These are phyloP conservation scores for Paraphoma sp. DNA, from an alignment of 2,329 filamentous ascomycete species.

Conservation along the genomic window DNA sequence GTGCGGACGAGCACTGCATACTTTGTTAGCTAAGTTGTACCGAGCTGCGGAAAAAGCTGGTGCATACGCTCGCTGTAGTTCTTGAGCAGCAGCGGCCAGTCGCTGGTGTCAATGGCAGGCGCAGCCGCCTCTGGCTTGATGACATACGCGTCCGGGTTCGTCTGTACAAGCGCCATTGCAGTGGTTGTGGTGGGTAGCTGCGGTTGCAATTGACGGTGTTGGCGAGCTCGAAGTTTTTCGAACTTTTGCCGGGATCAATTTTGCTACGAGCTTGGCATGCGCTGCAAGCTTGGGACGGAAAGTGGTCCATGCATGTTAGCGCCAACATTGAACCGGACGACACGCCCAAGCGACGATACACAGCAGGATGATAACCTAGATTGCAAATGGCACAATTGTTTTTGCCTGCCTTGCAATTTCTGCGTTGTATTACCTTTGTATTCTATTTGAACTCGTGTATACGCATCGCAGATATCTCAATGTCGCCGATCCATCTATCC, in stretches of 20 bases:
- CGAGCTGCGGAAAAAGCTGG: constrained; percentile 40
- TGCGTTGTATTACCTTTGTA: not conserved
- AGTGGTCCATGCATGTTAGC: not conserved
- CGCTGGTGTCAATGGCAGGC: constrained; percentile 81
- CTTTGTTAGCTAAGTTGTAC: constrained; percentile 26
- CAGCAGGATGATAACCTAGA: not conserved
- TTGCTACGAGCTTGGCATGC: constrained; percentile 9
- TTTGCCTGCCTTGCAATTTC: not conserved
- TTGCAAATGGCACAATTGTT: not conserved
- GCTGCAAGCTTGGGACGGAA: not conserved
- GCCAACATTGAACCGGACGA: not conserved
- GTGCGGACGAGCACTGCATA: constrained; percentile 83
- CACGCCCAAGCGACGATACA: not conserved
- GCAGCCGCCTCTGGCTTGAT: constrained; percentile 91
- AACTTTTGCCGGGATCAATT: constrained; percentile 16
- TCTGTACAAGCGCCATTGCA: constrained; percentile 47
- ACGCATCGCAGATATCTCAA: not conserved
- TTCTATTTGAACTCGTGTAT: not conserved
- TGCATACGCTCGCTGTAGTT: constrained; percentile 90
- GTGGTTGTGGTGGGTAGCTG: constrained; percentile 23
- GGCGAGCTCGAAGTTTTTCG: constrained; percentile 35
- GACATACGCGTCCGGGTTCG: constrained; percentile 70
- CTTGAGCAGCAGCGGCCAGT: constrained; percentile 93
- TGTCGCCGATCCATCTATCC: not conserved
- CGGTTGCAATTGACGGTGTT: constrained; percentile 37